phyloP scores from a whole-genome alignment of 306 rosid genomes.

The Quercus cerris region DNA sequence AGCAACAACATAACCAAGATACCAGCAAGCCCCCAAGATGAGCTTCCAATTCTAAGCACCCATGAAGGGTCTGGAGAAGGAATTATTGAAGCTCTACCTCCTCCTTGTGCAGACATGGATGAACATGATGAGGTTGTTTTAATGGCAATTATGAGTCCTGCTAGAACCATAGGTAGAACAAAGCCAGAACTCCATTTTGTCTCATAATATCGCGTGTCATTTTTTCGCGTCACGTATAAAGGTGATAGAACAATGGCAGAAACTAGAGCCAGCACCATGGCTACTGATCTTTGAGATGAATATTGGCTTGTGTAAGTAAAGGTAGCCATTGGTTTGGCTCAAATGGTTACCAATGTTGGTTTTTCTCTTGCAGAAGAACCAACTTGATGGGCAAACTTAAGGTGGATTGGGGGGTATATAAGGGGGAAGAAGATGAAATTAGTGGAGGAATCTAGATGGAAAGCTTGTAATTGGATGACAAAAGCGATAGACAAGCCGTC shows the following conservation, averaged over 20 bases:
- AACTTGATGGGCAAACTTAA: constrained; percentile 16
- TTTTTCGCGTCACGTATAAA: constrained; percentile 33
- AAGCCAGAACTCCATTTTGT: constrained; percentile 70
- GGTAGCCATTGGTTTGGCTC: constrained; percentile 42
- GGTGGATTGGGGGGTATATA: constrained; percentile 41
- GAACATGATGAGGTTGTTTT: constrained; percentile 57
- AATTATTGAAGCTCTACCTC: constrained; percentile 31
- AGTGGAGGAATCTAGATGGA: constrained; percentile 62
- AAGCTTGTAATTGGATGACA: constrained; percentile 37
- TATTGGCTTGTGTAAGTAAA: constrained; percentile 33
- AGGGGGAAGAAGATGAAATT: constrained; percentile 16
- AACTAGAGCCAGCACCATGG: constrained; percentile 65
- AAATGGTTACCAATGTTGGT: background rate
- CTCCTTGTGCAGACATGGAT: constrained; percentile 3
- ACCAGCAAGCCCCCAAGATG: constrained; percentile 78
- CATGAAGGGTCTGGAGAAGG: constrained; percentile 67
- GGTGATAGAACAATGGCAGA: constrained; percentile 72
- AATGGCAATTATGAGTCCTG: constrained; percentile 72
- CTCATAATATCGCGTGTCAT: constrained; percentile 41
- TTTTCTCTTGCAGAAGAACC: background rate
- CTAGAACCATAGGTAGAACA: constrained; percentile 76
- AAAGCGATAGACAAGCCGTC: constrained; percentile 59
- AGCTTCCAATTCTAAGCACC: constrained; percentile 74
- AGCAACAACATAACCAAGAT: constrained; percentile 62
- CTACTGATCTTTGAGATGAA: constrained; percentile 70